Evolutionary conservation across 2,329 filamentous ascomycete genomes (phyloP).

Genomic region (Leptographium wingfieldii): DNA sequence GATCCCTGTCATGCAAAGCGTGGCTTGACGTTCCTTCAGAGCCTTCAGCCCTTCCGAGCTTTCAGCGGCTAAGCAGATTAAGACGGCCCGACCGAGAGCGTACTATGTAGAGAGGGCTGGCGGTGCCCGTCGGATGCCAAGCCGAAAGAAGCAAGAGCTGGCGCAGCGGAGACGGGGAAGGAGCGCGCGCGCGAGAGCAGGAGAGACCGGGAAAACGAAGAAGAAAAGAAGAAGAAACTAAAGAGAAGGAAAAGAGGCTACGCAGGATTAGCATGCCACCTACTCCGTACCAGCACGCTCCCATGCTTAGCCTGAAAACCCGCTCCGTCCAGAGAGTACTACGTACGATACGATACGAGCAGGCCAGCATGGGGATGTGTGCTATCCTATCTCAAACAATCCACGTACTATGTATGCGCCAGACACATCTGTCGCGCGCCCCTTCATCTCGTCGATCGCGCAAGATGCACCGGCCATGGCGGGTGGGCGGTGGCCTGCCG

Average conservation of each 20-base stretch:
- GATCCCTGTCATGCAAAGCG: too few relatives aligned
- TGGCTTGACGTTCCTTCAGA: too few relatives aligned
- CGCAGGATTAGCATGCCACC: not conserved
- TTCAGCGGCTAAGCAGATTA: too few relatives aligned
- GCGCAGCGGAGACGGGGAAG: not conserved
- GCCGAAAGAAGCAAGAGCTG: too few relatives aligned
- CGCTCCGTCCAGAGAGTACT: not conserved
- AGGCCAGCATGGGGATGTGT: too few relatives aligned
- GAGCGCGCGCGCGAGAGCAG: not conserved
- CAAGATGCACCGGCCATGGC: not conserved
- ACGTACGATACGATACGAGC: too few relatives aligned
- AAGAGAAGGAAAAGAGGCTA: not conserved
- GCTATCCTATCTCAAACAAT: not conserved
- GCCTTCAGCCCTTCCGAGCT: too few relatives aligned
- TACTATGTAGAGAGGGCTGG: too few relatives aligned
- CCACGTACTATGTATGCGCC: too few relatives aligned
- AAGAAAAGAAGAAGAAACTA: not conserved
- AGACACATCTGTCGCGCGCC: not conserved
- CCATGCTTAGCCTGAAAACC: not conserved
- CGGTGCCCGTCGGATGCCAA: too few relatives aligned
- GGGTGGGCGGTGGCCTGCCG: too few relatives aligned
- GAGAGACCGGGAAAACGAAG: not conserved
- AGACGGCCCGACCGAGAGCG: too few relatives aligned
- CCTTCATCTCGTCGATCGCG: not conserved
- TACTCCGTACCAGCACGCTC: not conserved